Percentiles rank a stretch among this genome's conserved stretches.
phyloP scores from a whole-genome alignment of 148 eudicot genomes.

The Nepenthes mirabilis region DNA sequence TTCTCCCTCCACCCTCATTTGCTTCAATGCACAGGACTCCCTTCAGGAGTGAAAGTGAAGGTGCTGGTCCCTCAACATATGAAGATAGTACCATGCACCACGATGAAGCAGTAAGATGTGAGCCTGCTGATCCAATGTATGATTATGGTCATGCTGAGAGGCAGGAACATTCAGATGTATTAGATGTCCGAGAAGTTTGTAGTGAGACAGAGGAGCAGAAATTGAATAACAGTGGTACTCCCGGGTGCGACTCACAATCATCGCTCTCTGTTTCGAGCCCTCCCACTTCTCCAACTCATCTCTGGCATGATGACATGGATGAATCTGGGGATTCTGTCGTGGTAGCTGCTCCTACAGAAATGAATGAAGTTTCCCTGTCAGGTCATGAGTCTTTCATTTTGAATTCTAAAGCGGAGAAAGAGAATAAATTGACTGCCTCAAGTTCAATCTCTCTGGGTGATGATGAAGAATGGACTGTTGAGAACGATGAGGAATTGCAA shows the following conservation, averaged over 20 bases:
- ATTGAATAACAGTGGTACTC: conserved; percentile 22
- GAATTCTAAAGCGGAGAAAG: conserved; percentile 24
- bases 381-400: conserved; percentile 22
- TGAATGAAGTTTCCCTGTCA: conserved; percentile 19
- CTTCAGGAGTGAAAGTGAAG: conserved; percentile 38
- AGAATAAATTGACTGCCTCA: conserved; percentile 15
- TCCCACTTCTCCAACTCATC: conserved; percentile 75
- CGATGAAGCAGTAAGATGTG: conserved; percentile 23
- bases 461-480: conserved; percentile 82
- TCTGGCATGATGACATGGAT: conserved; percentile 88
- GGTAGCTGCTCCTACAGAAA: conserved; percentile 18
- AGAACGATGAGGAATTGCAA: conserved; percentile 50
- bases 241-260: conserved; percentile 78
- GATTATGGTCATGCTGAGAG: conserved; percentile 28
- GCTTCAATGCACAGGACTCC: conserved; percentile 37
- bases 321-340: conserved; percentile 55
- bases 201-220: conserved; percentile 24
- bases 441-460: conserved; percentile 46
- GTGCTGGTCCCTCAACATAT: conserved; percentile 38
- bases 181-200: conserved; percentile 26
- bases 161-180: conserved; percentile 25
- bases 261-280: conserved; percentile 92
- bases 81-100: conserved; percentile 21
- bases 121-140: conserved; percentile 22
- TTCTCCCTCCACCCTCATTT: conserved; percentile 84